Conservation (phyloP, 352 stramenopile species). For the Hyaloperonospora brassicae region DNA sequence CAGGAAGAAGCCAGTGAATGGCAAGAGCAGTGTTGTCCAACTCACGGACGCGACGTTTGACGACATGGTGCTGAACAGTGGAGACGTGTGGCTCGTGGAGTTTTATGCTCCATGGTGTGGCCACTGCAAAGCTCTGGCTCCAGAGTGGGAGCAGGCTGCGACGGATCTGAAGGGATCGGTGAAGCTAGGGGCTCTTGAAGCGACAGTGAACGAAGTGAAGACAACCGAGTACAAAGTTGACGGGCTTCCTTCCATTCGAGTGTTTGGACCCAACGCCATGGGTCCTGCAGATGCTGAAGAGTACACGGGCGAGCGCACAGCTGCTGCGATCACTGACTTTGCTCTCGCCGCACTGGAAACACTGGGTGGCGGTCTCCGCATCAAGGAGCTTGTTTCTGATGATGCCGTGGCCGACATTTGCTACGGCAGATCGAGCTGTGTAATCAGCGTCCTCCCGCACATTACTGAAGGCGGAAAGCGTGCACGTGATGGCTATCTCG, state of each 20-base stretch:
- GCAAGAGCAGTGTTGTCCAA: slow-evolving; percentile 73
- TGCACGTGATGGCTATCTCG: slow-evolving; percentile 80
- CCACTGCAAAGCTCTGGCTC: slow-evolving; percentile 87
- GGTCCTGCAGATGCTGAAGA: slow-evolving; percentile 54
- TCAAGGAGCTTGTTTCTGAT: slow-evolving; percentile 70
- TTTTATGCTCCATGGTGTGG: slow-evolving; percentile 92
- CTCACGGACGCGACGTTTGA: slow-evolving; percentile 90
- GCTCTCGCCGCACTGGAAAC: slow-evolving; percentile 64
- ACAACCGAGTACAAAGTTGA: slow-evolving; percentile 80
- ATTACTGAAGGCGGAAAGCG: slow-evolving; percentile 84
- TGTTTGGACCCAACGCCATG: slow-evolving; percentile 78
- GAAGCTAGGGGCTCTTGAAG: slow-evolving; percentile 89
- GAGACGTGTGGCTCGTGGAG: slow-evolving; percentile 87
- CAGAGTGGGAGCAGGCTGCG: slow-evolving; percentile 87
- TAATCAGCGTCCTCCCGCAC: slow-evolving; percentile 85
- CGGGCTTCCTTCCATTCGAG: slow-evolving; percentile 94
- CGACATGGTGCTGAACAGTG: slow-evolving; percentile 84
- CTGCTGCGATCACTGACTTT: slow-evolving; percentile 73
- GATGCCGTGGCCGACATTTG: slow-evolving; percentile 75
- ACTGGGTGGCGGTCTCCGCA: slow-evolving; percentile 61
- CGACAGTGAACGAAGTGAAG: slow-evolving; percentile 88
- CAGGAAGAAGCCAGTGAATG: slow-evolving; percentile 40
- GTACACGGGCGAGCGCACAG: slow-evolving; percentile 85
- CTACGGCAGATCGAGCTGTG: slow-evolving; percentile 82
- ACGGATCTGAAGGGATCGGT: slow-evolving; percentile 83